These are phyloP conservation scores for Ascobolus immersus DNA, from an alignment of 495 filamentous ascomycete species.

Conservation along the genomic window DNA sequence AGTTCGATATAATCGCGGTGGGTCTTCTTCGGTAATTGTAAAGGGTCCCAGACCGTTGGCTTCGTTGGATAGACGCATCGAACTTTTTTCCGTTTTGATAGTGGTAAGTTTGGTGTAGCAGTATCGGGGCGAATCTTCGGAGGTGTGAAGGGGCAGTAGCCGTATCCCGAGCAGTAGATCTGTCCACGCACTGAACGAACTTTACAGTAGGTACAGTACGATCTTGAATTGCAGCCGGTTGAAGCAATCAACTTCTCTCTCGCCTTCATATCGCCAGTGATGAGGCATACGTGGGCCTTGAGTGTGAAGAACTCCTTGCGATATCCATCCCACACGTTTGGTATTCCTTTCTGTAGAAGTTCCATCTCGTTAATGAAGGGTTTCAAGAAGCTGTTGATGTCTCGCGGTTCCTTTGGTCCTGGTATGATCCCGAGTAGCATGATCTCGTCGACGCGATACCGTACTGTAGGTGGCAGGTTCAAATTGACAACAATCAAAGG, in stretches of 20 bases:
- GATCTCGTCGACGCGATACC: background rate
- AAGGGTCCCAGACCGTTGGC: background rate
- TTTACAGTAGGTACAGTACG: constrained; percentile 3
- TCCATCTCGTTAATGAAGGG: constrained; percentile 3
- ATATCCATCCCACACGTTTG: constrained; percentile 2
- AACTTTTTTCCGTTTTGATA: background rate
- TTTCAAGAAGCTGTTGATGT: constrained; percentile 6
- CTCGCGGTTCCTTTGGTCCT: constrained; percentile 3
- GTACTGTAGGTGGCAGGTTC: constrained; percentile 1
- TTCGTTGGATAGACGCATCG: too few relatives aligned
- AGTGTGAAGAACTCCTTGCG: background rate
- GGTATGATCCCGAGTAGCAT: constrained; percentile 1
- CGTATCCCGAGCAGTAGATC: too few relatives aligned
- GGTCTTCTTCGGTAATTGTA: background rate
- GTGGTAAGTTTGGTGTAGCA: background rate
- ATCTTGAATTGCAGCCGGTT: constrained; percentile 2
- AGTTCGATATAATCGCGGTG: background rate
- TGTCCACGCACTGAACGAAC: background rate
- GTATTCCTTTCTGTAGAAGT: background rate
- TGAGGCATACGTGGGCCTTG: constrained; percentile 2
- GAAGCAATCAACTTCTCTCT: constrained; percentile 5
- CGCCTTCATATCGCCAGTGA: constrained; percentile 3
- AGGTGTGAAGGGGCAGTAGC: constrained; percentile 1
- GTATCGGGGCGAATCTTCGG: background rate
- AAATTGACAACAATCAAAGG: too few relatives aligned